Evolutionary conservation across 352 stramenopile species (phyloP), one percentile per base, ranked within the genome.

Genomic region (Phytopythium montanum): DNA sequence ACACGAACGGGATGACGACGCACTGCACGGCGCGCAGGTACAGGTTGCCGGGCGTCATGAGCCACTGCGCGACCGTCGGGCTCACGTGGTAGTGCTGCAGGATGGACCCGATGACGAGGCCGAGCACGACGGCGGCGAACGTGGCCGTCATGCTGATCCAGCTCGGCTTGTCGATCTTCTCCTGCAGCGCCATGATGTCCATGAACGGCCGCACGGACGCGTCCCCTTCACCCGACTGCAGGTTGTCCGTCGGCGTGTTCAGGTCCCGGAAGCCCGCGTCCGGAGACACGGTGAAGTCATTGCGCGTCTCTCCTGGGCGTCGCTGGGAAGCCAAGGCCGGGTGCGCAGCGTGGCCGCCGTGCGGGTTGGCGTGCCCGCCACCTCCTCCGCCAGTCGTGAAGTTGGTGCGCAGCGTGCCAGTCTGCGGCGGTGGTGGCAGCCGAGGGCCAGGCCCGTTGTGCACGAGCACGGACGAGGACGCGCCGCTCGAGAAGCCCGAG

Each of bases 11-110:
- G 57, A 92, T 67, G 56, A 94, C 81, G 39, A 94, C 64, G 64
- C 85, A 94, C 69, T 88, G 70, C 28, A 92, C 75, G 2, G 81
- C 82, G 31, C 82, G 82, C 7, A 92, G 70, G 66, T 88, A 90
- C 26, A 94, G 70, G 48, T 89, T 77, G 0, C 85, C 85, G 0
- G 85, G 82, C 8, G 83, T 80, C 62, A 78, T 82, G 64, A 93
- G 69, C 79, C 79, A 91, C 59, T 85, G 56, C 8, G 76, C 72
- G 21, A 73, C 66, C 21, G 69, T 76, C 33, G 59, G 41, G 39
- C 83, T 64, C 18, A 88, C 65, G 14, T 81, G 33, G 28, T 80
- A 76, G 60, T 82, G 64, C 55, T 89, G 78, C 31, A 91, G 66
- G 51, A 88, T 13, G 26, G 66, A 70, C 13, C 82, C 82, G 9